These are phyloP conservation scores for Rhodamnia argentea DNA, from an alignment of 345 rosid genomes.

Conservation along the genomic window DNA sequence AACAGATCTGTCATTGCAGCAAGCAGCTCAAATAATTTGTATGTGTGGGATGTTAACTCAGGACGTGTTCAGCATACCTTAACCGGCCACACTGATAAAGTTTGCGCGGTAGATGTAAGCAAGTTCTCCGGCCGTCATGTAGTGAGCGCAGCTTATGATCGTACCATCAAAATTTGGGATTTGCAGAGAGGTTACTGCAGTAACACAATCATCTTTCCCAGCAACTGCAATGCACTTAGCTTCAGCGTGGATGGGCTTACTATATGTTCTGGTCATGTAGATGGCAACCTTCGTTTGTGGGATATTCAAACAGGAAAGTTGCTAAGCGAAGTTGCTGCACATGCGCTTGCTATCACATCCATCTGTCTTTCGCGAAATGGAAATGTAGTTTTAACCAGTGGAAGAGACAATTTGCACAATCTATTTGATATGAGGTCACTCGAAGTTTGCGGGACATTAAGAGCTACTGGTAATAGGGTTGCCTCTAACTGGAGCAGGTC, in stretches of 20 bases:
- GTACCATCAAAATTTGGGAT: slow-evolving; percentile 97
- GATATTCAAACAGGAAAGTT: slow-evolving; percentile 81
- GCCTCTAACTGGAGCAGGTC: slow-evolving; percentile 98
- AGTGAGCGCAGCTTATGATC: slow-evolving; percentile 89
- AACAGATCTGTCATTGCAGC: slow-evolving; percentile 84
- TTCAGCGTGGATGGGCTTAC: slow-evolving; percentile 84
- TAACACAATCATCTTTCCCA: slow-evolving; percentile 73
- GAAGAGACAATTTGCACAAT: slow-evolving; percentile 89
- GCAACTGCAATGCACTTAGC: slow-evolving; percentile 85
- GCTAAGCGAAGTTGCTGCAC: slow-evolving; percentile 83
- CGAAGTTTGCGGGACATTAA: slow-evolving; percentile 74
- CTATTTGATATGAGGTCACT: slow-evolving; percentile 73
- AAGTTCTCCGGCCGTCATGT: slow-evolving; percentile 77
- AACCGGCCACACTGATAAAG: slow-evolving; percentile 85
- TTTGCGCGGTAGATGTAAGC: slow-evolving; percentile 91
- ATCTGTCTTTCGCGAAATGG: slow-evolving; percentile 63
- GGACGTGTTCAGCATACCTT: slow-evolving; percentile 80
- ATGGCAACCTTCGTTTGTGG: slow-evolving; percentile 94
- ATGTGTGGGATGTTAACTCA: slow-evolving; percentile 80
- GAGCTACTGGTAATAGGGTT: slow-evolving; percentile 72
- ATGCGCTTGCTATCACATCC: slow-evolving; percentile 78
- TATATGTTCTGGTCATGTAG: slow-evolving; percentile 90
- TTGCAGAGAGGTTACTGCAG: slow-evolving; percentile 93
- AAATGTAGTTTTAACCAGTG: slow-evolving; percentile 63
- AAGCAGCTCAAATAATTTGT: slow-evolving; percentile 88